Conservation (phyloP, 495 filamentous ascomycete genomes). For the Hyaloscypha bicolor region DNA sequence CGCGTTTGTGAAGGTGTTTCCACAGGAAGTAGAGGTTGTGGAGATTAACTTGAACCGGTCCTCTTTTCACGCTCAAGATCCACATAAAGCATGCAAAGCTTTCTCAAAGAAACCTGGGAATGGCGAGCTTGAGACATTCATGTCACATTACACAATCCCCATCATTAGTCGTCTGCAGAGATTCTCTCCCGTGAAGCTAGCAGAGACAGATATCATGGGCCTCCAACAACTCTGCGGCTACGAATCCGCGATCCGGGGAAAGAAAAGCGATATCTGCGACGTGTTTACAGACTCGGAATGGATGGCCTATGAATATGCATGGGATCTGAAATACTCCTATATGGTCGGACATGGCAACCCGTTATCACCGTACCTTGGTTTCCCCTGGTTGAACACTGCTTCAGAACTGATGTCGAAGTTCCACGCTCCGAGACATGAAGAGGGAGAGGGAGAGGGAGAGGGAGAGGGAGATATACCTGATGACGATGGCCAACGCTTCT, state of each 20-base stretch:
- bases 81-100: conserved; percentile 29
- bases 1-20: conserved; percentile 25
- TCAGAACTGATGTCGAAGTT: conserved; percentile 24
- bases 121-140: conserved; percentile 15
- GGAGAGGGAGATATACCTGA: conserved; percentile 8
- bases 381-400: conserved; percentile 30
- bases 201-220: conserved; percentile 28
- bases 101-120: conserved; percentile 29
- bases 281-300: conserved; percentile 30
- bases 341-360: conserved; percentile 32
- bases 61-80: conserved; percentile 27
- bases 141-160: conserved; percentile 13
- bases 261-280: conserved; percentile 24
- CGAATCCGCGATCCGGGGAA: conserved; percentile 26
- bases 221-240: conserved; percentile 28
- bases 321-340: conserved; percentile 27
- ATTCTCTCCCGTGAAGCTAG: conserved; percentile 21
- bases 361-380: conserved; percentile 25
- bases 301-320: conserved; percentile 31
- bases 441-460: not conserved
- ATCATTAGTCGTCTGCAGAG: conserved; percentile 20
- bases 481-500: conserved; percentile 29
- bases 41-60: conserved; percentile 18
- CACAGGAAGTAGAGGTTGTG: conserved; percentile 23
- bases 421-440: conserved; percentile 6